Conservation (phyloP, 371 early-diverging fungal genomes). For the Modicella reniformis region DNA sequence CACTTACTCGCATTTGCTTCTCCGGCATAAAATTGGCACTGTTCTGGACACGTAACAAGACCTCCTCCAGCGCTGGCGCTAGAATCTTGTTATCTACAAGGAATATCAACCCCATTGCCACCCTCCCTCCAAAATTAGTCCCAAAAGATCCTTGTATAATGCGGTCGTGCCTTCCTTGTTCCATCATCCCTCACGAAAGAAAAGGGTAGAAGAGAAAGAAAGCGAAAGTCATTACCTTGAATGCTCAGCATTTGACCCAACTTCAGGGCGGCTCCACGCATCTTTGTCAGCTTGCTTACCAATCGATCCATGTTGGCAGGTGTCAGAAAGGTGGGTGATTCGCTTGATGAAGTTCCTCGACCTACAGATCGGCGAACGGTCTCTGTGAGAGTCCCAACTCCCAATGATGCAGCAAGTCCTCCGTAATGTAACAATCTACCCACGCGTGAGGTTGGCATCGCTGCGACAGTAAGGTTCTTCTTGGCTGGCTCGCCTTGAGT, state of each 20-base stretch:
- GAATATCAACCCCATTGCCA: not conserved
- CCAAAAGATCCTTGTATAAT: no score
- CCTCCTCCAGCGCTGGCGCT: slow-evolving; percentile 83
- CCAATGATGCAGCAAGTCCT: slow-evolving; percentile 76
- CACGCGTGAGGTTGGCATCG: slow-evolving; percentile 73
- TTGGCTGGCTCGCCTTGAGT: slow-evolving; percentile 12
- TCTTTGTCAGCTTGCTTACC: slow-evolving; percentile 86
- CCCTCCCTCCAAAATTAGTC: no score
- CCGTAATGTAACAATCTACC: slow-evolving; percentile 77
- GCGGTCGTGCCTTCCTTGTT: no score
- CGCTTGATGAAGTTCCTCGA: slow-evolving; percentile 52
- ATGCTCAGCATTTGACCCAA: slow-evolving; percentile 97
- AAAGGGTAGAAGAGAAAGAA: not conserved
- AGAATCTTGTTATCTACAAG: slow-evolving; percentile 66
- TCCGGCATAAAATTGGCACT: slow-evolving; percentile 96
- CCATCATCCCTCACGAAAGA: no score
- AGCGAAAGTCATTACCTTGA: slow-evolving; percentile 68
- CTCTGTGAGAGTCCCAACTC: slow-evolving; percentile 80
- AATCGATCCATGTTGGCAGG: slow-evolving; percentile 88
- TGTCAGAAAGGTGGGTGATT: slow-evolving; percentile 66
- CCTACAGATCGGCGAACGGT: slow-evolving; percentile 74
- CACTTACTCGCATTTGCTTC: slow-evolving; percentile 77
- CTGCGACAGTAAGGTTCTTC: slow-evolving; percentile 62
- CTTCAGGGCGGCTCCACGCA: slow-evolving; percentile 97
- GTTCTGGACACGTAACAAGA: slow-evolving; percentile 89